Base-by-base conservation (phyloP, 2,329 filamentous ascomycete species). In the Fusarium siculi region DNA sequence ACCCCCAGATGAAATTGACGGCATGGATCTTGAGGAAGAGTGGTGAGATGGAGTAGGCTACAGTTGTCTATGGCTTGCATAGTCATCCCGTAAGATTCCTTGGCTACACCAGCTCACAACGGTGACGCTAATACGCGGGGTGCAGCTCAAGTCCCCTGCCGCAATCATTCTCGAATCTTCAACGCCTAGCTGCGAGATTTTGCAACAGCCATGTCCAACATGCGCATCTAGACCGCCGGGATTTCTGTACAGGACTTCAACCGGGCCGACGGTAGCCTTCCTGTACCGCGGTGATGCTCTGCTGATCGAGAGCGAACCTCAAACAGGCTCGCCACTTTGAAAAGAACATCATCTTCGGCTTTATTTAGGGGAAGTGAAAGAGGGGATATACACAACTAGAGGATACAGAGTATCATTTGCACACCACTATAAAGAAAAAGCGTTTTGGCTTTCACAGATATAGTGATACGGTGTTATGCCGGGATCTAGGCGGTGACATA, bases 141-240 rank as follows among this genome's bases (percentile, higher is more conserved):
- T 69, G 36, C 52, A 73, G 69, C 83, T 4, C 85, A 88, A 63
- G 82, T 85, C 0, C 85, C 87, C 42, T 84, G 85, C 86, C 7
- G 83, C 78, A 28, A 87, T 85, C 84, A 83, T 71, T 85, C 83
- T 4, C 83, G 88, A 55, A 93, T 92, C 76, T 87, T 89, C 5
- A 90, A 90, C 2, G 89, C 93, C 15, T 84, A 90, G 16, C 89
- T 88, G 10, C 83, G 90, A 11, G 89, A 90, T 4, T 89, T 93
- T 4, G 88, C 89, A 1, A 87, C 89, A 1, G 90, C 89, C 40
- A 77, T 87, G 47, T 75, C 68, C n/a, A 80, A 75, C 61, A 84
- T 86, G 80, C 80, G 82, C 49, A 83, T 86, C 9, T 86, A 88
- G 74, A 76, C 84, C 2, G 84, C 84, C 36, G 83, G 83, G 32